Evolutionary conservation across 1,284 basidiomycete species (phyloP).

Genomic region (Ustilago cynodontis): DNA sequence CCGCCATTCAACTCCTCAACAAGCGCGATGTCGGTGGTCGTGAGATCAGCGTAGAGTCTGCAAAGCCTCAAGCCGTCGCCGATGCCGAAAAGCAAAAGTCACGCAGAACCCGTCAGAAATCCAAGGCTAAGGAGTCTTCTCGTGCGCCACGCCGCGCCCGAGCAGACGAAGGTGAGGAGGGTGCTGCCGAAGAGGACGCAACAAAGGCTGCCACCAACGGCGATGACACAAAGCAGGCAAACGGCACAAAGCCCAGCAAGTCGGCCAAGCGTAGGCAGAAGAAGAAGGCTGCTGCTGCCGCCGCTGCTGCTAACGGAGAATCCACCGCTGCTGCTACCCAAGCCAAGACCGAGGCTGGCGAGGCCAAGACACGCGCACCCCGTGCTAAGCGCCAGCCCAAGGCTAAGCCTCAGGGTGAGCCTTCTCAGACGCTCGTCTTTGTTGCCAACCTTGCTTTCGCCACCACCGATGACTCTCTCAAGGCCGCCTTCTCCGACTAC

Average conservation of each 20-base stretch:
- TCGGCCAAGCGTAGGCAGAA: constrained; percentile 52
- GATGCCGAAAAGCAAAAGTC: constrained; percentile 37
- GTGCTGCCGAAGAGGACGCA: constrained; percentile 49
- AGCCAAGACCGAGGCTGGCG: constrained; percentile 27
- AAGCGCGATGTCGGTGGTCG: constrained; percentile 64
- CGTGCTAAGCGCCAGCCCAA: constrained; percentile 48
- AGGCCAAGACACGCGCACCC: constrained; percentile 38
- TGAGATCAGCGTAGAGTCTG: constrained; percentile 64
- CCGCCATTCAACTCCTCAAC: constrained; percentile 61
- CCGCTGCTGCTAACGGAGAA: constrained; percentile 33
- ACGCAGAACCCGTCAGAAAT: constrained; percentile 32
- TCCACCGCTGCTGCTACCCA: constrained; percentile 15
- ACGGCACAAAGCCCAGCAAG: constrained; percentile 49
- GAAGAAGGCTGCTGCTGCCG: constrained; percentile 53
- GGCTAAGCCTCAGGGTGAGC: constrained; percentile 56
- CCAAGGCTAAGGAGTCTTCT: constrained; percentile 33
- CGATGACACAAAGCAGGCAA: constrained; percentile 23
- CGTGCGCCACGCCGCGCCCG: constrained; percentile 55
- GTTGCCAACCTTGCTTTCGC: constrained; percentile 64
- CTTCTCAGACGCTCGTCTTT: constrained; percentile 64
- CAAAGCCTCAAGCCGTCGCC: constrained; percentile 58
- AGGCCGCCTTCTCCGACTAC: constrained; percentile 55
- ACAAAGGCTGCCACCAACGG: constrained; percentile 34
- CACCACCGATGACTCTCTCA: constrained; percentile 60
- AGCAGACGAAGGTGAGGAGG: constrained; percentile 62